Evolutionary conservation across 352 stramenopile genomes (phyloP).

Genomic region (Pythium aphanidermatum): DNA sequence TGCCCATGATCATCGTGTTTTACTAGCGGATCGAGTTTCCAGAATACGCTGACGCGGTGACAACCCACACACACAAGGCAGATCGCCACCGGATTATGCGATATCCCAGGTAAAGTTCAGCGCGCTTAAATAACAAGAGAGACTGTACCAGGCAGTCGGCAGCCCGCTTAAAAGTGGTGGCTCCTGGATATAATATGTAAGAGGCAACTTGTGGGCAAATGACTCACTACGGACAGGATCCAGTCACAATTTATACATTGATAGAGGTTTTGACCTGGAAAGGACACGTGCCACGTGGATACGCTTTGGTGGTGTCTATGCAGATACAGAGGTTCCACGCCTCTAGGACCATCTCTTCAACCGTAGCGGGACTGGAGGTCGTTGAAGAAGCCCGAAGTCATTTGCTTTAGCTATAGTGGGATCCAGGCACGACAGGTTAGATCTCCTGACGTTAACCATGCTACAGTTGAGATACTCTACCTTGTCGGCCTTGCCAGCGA

Average conservation of each 20-base stretch:
- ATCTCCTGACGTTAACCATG: background rate
- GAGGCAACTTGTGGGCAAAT: background rate
- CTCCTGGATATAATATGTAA: constrained; percentile 3
- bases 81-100: constrained; percentile 7
- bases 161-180: constrained; percentile 12
- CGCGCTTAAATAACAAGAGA: constrained; percentile 13
- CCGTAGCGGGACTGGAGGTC: constrained; percentile 80
- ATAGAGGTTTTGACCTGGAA: constrained; percentile 18
- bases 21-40: constrained; percentile 11
- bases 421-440: background rate
- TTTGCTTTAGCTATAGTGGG: constrained; percentile 70
- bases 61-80: background rate
- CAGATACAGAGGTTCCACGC: constrained; percentile 14
- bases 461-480: constrained; percentile 18
- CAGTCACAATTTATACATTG: background rate
- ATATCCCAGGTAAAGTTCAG: constrained; percentile 11
- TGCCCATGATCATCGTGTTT: constrained; percentile 45
- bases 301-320: constrained; percentile 7
- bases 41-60: constrained; percentile 14
- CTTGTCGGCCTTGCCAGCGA: constrained; percentile 75
- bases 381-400: constrained; percentile 87
- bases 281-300: constrained; percentile 32
- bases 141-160: constrained; percentile 10
- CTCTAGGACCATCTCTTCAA: constrained; percentile 14
- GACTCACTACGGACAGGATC: background rate